Conservation (phyloP, 2,329 filamentous ascomycete genomes). For the Aureobasidium zeae region DNA sequence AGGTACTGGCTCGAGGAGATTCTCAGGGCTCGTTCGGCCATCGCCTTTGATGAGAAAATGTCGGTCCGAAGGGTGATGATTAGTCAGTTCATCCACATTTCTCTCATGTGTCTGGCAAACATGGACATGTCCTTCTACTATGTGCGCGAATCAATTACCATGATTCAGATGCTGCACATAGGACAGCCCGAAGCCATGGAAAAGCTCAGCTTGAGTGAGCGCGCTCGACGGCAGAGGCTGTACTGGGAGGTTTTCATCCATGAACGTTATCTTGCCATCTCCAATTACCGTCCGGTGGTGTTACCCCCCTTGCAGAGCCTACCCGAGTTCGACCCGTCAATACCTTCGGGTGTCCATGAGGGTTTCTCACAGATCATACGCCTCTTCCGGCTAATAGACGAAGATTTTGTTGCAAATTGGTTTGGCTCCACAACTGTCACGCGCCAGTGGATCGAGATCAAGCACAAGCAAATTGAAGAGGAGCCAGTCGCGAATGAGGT, state of each 20-base stretch:
- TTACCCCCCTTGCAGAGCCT: slow-evolving; percentile 32
- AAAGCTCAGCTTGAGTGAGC: slow-evolving; percentile 29
- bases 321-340: slow-evolving; percentile 33
- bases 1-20: slow-evolving; percentile 26
- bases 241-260: slow-evolving; percentile 51
- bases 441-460: slow-evolving; percentile 37
- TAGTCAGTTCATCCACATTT: slow-evolving; percentile 46
- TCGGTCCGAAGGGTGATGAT: slow-evolving; percentile 42
- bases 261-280: slow-evolving; percentile 47
- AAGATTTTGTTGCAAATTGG: slow-evolving; percentile 38
- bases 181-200: slow-evolving; percentile 32
- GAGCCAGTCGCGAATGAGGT: slow-evolving; percentile 21
- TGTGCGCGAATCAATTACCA: slow-evolving; percentile 42
- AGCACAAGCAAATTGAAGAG: slow-evolving; percentile 37
- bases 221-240: slow-evolving; percentile 38
- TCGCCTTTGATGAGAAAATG: slow-evolving; percentile 32
- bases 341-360: slow-evolving; percentile 33
- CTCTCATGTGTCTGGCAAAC: slow-evolving; percentile 41
- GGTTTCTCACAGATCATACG: slow-evolving; percentile 39
- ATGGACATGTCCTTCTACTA: slow-evolving; percentile 43
- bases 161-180: slow-evolving; percentile 38
- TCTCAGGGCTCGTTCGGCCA: slow-evolving; percentile 31
- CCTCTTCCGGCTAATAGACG: slow-evolving; percentile 37
- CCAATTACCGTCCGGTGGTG: slow-evolving; percentile 39
- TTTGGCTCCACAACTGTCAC: slow-evolving; percentile 28